These are phyloP conservation scores for Leccinellum rugosiceps DNA, from an alignment of 768 basidiomycete species.

Conservation along the genomic window DNA sequence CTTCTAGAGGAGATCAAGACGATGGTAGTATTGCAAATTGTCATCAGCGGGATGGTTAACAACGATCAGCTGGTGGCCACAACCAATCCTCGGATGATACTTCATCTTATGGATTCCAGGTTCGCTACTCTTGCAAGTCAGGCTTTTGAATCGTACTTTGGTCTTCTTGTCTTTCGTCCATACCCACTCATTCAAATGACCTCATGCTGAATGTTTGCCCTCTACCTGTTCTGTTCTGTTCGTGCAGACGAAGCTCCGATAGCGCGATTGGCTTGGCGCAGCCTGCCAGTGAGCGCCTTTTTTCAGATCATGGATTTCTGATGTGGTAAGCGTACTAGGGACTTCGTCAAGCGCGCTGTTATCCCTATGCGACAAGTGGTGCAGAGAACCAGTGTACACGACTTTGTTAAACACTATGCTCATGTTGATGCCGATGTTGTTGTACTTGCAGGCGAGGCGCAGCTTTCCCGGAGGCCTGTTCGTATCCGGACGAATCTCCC, in stretches of 20 bases:
- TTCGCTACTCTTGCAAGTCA: constrained; percentile 41
- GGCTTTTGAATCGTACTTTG: constrained; percentile 38
- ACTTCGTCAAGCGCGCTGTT: constrained; percentile 38
- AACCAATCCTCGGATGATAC: no score
- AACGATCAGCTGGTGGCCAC: no score
- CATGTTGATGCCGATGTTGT: constrained; percentile 34
- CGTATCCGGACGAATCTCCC: background rate
- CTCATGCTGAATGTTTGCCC: background rate
- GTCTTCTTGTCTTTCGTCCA: constrained; percentile 43
- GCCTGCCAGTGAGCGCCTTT: constrained; percentile 15
- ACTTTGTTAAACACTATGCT: constrained; percentile 37
- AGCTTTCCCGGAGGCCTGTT: constrained; percentile 30
- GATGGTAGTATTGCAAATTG: no score
- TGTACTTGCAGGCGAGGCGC: constrained; percentile 39
- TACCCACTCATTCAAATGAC: constrained; percentile 37
- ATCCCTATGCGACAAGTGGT: constrained; percentile 34
- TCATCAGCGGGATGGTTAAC: no score
- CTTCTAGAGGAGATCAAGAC: no score
- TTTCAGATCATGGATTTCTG: constrained; percentile 1
- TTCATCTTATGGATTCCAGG: constrained; percentile 19
- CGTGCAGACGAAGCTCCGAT: constrained; percentile 40
- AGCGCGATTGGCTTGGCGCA: constrained; percentile 39
- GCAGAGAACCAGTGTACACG: constrained; percentile 31
- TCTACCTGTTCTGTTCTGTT: constrained; percentile 25
- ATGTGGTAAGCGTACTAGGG: constrained; percentile 30